A percentile compares a stretch with the other conserved stretches of the same genome.
phyloP scores from a whole-genome alignment of 805 yeast species.

The Myxozyma neglecta region DNA sequence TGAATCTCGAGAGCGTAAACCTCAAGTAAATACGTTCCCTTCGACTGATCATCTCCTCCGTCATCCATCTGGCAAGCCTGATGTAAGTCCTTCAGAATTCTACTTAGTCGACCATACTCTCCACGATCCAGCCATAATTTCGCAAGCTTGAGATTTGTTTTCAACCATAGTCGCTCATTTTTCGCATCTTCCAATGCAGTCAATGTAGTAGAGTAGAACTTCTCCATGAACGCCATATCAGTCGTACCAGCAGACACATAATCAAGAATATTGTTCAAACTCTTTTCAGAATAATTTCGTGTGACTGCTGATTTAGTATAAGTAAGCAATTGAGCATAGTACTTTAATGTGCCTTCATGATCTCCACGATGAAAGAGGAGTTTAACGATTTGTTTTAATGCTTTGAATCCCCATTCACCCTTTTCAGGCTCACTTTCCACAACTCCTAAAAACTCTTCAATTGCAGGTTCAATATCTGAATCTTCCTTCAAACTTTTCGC shows the following conservation, averaged over 20 bases:
- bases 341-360: slow-evolving; percentile 33
- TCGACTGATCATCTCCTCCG: slow-evolving; percentile 33
- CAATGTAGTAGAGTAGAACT: slow-evolving; percentile 35
- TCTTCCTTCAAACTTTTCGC: slow-evolving; percentile 41
- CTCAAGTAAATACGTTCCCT: slow-evolving; percentile 50
- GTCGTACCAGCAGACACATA: slow-evolving; percentile 31
- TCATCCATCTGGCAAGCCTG: slow-evolving; percentile 32
- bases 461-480: slow-evolving; percentile 41
- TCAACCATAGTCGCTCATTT: slow-evolving; percentile 39
- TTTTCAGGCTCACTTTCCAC: slow-evolving; percentile 32
- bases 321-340: slow-evolving; percentile 31
- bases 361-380: slow-evolving; percentile 32
- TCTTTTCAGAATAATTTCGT: slow-evolving; percentile 41
- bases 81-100: slow-evolving; percentile 25
- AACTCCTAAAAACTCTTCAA: slow-evolving; percentile 37
- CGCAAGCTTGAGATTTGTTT: slow-evolving; percentile 39
- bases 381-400: slow-evolving; percentile 42
- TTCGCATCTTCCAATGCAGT: slow-evolving; percentile 33
- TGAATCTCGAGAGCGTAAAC: slow-evolving; percentile 66
- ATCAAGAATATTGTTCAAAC: slow-evolving; percentile 40
- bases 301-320: slow-evolving; percentile 34
- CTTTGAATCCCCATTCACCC: slow-evolving; percentile 41
- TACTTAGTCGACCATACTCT: slow-evolving; percentile 29
- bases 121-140: slow-evolving; percentile 36
- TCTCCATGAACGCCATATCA: slow-evolving; percentile 35